Evolutionary conservation across 805 yeast genomes (phyloP), one percentile per base, ranked within the genome.

Genomic region (Blastobotrys americana): DNA sequence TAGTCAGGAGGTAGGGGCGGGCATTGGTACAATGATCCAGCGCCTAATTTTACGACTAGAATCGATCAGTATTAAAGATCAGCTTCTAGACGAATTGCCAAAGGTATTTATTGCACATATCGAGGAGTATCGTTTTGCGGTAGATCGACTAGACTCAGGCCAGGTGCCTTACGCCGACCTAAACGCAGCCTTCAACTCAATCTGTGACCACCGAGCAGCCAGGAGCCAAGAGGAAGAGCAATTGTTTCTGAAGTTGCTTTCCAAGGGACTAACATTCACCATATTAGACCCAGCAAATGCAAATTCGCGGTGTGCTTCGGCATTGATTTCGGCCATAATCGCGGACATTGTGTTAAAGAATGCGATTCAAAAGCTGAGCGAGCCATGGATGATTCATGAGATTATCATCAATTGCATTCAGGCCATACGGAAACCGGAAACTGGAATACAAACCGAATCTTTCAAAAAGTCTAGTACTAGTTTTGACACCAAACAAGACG

Each of bases 331-430:
- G 3, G 57, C 71, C 1, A 45, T 77, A 3, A 34, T 74, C 10
- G 63, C 68, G 19, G 78, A 74, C 37, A 51, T 74, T 36, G 61
- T 71, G 0, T 43, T 77, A 35, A 58, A 58, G 35, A 73, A 67
- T 45, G 51, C 68, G 1, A 55, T 73, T 3, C 71, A 68, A 4
- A 73, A 72, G 51, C 46, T 76, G 13, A 61, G 71, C 6, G 77
- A 76, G 44, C 76, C 76, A n/a, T 76, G 73, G 60, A 68, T 72
- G 57, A 50, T 76, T 1, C 72, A 77, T 66, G 74, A 70, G 23
- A 57, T 76, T 3, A 51, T 71, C 4, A 44, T 51, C 22, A 61
- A 58, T 47, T 50, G 51, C n/a, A 42, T 55, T 22, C 44, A 36
- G 28, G 33, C 28, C 16, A 10, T 42, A 10, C 18, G 31, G 34